These are phyloP conservation scores for Fusarium odoratissimum DNA, from an alignment of 2,329 filamentous ascomycete species.

Conservation along the genomic window DNA sequence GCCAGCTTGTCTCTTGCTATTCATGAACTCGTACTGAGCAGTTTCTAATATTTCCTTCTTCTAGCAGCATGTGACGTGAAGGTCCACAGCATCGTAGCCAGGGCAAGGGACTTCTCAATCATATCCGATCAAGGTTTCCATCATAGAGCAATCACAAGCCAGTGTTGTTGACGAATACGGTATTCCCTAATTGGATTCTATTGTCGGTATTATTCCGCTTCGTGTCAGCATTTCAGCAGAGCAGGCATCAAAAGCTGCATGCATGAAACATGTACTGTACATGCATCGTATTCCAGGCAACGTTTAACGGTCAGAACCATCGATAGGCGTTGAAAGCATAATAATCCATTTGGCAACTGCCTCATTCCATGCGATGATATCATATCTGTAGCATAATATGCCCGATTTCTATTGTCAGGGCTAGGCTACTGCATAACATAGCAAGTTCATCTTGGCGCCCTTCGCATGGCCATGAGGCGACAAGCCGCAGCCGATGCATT, in stretches of 20 bases:
- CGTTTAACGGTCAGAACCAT: neutral
- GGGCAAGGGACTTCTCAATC: neutral
- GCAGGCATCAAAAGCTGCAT: neutral
- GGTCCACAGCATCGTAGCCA: constrained; percentile 13
- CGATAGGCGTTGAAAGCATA: neutral
- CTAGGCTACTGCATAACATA: neutral
- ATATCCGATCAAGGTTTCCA: neutral
- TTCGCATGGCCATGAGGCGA: neutral
- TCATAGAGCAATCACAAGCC: neutral
- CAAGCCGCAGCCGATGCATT: neutral
- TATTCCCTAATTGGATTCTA: neutral
- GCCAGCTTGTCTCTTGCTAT: neutral
- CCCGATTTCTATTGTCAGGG: neutral
- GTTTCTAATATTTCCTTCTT: too few species aligned
- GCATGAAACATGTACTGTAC: neutral
- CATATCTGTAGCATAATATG: neutral
- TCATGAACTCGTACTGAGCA: rapidly evolving
- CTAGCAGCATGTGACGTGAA: neutral
- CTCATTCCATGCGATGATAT: neutral
- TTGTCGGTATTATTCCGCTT: rapidly evolving
- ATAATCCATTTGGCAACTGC: neutral
- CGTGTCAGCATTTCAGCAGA: neutral
- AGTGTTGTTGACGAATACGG: neutral
- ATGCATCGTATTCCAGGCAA: constrained; percentile 10
- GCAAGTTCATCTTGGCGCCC: neutral